Percentiles rank a stretch among this genome's conserved stretches.
Evolutionary conservation across 805 yeast species (phyloP).

Genomic region (Candida nitratophila): DNA sequence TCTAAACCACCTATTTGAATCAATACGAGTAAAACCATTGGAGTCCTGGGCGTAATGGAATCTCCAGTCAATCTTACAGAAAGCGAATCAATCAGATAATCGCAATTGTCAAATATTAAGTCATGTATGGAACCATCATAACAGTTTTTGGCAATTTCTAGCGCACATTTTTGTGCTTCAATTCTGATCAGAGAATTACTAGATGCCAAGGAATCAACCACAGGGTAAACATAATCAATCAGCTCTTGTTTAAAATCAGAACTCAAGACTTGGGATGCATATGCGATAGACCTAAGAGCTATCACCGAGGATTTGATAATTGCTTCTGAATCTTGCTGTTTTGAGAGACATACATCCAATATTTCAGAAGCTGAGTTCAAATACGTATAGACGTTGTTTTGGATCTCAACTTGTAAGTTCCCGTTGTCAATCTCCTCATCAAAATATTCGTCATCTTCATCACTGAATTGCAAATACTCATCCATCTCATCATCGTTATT

Average conservation of each 20-base stretch:
- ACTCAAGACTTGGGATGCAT: constrained; percentile 24
- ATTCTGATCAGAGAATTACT: constrained; percentile 35
- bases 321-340: constrained; percentile 5
- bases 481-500: constrained; percentile 4
- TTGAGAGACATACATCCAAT: constrained; percentile 7
- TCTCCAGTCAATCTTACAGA: constrained; percentile 64
- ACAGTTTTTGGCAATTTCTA: constrained; percentile 41
- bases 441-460: constrained; percentile 9
- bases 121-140: constrained; percentile 50
- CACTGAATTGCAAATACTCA: constrained; percentile 25
- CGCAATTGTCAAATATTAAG: constrained; percentile 61
- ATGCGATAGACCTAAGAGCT: constrained; percentile 38
- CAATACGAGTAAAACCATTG: constrained; percentile 62
- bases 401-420: not conserved
- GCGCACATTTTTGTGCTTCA: constrained; percentile 47
- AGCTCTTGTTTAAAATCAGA: constrained; percentile 45
- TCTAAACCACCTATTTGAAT: constrained; percentile 64
- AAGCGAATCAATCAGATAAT: constrained; percentile 75
- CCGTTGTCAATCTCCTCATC: constrained; percentile 5
- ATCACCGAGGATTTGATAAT: constrained; percentile 16
- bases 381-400: not conserved
- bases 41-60: constrained; percentile 65
- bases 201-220: constrained; percentile 67
- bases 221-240: constrained; percentile 64
- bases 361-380: not conserved